phyloP scores from a whole-genome alignment of 2,329 filamentous ascomycete species.

The Colletotrichum aenigma region DNA sequence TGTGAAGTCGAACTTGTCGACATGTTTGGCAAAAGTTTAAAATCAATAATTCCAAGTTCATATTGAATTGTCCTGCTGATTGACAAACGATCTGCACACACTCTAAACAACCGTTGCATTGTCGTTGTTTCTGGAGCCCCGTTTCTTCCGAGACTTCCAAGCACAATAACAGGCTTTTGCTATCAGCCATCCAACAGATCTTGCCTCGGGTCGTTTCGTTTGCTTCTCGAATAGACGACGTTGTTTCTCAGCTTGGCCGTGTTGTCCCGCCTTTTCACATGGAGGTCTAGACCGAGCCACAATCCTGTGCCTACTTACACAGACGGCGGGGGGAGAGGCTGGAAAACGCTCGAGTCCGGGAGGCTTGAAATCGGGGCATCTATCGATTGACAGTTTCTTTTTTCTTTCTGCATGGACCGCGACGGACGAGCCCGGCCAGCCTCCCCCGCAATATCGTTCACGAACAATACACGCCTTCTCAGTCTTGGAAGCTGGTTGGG shows the following conservation, averaged over 20 bases:
- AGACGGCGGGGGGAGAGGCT: neutral
- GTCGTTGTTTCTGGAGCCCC: neutral
- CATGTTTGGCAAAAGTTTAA: neutral
- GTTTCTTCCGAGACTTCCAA: constrained; percentile 7
- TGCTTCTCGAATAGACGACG: neutral
- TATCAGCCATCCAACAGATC: neutral
- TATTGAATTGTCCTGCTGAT: neutral
- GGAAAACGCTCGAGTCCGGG: neutral
- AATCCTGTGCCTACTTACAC: neutral
- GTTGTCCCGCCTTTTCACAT: neutral
- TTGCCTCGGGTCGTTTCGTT: neutral
- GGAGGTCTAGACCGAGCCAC: neutral
- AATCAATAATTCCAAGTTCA: neutral
- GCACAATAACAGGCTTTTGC: neutral
- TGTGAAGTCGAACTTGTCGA: neutral
- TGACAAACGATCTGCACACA: neutral
- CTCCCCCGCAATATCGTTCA: neutral
- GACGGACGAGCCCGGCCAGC: neutral
- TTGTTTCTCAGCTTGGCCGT: neutral
- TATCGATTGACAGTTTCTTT: neutral
- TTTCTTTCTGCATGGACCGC: neutral
- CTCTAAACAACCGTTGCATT: constrained; percentile 1
- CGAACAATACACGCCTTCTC: neutral
- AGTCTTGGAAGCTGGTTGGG: neutral
- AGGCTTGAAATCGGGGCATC: neutral